Evolutionary conservation across 2,329 filamentous ascomycete genomes (phyloP), one percentile per base, ranked within the genome.

Genomic region (Sarocladiaceae sp.): DNA sequence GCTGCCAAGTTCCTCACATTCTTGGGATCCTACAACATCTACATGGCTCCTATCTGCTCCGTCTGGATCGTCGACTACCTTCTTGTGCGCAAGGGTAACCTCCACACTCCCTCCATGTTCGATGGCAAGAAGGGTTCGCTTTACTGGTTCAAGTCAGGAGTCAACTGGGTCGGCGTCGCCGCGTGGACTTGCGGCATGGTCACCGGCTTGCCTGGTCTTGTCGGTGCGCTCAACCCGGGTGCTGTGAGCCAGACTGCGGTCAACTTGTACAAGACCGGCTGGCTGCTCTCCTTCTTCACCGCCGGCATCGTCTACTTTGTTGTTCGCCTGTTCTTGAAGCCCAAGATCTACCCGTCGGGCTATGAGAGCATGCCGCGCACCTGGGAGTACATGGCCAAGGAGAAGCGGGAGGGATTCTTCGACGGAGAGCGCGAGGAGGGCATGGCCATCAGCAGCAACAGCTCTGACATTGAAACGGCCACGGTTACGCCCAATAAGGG

Each of bases 21-120:
- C 31, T 40, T 60, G 10, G 50, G 50, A 11, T 50, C 52, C 12
- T 59, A 58, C 48, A 52, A 50, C 43, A 53, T 59, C 35, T 58
- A 58, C 40, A 54, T 60, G 50, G 56, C 48, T 0, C 56, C 56
- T 1, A 47, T 59, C 1, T 52, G 51, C 18, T 53, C 52, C 2
- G 57, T 61, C 11, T 63, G 64, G 48, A 52, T 64, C 6, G 53
- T 59, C 18, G 64, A 66, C 47, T 66, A 65, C 47, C 54, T 55
- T 35, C 27, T 61, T 33, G 53, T 59, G 1, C 53, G 59, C 20
- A 56, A 47, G 9, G 61, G 62, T 16, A 51, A 48, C 27, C 33
- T 64, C 4, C 51, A 60, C 33, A 50, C 64, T 2, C 54, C 56
- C 0, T 58, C 59, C 3, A 49, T 61, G 32, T 64, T 59, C 47